Percentiles rank a stretch among this genome's conserved stretches.
phyloP scores from a whole-genome alignment of 2,329 filamentous ascomycete species.

The Fusarium albidum region DNA sequence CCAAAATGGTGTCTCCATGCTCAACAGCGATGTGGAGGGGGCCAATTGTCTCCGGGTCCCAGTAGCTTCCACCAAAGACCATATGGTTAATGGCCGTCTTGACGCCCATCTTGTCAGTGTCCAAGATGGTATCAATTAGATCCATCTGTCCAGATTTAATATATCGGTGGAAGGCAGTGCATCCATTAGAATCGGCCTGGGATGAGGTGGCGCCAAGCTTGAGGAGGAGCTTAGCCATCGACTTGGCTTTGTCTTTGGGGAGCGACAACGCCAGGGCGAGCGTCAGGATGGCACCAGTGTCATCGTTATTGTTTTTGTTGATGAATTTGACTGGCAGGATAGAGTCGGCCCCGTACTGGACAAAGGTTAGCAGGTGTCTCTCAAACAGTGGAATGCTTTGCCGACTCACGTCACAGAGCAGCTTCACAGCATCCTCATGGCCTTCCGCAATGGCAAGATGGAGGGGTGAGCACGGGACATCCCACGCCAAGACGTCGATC shows the following conservation, averaged over 20 bases:
- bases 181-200: conserved; percentile 72
- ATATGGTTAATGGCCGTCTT: conserved; percentile 74
- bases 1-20: conserved; percentile 59
- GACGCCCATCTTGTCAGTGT: conserved; percentile 67
- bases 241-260: conserved; percentile 67
- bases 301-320: conserved; percentile 55
- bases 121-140: conserved; percentile 58
- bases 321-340: conserved; percentile 77
- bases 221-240: conserved; percentile 72
- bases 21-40: conserved; percentile 68
- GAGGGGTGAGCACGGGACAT: conserved; percentile 75
- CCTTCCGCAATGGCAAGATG: conserved; percentile 82
- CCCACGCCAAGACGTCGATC: conserved; percentile 82
- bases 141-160: conserved; percentile 59
- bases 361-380: conserved; percentile 18
- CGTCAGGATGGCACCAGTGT: conserved; percentile 71
- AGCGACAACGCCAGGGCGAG: conserved; percentile 73
- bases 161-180: conserved; percentile 73
- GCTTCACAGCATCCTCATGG: conserved; percentile 72
- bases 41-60: conserved; percentile 48
- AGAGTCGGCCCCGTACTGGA: conserved; percentile 78
- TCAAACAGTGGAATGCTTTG: background rate
- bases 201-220: conserved; percentile 75
- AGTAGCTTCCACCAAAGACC: conserved; percentile 49
- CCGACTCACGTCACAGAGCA: conserved; percentile 66